Base-by-base conservation (phyloP, 225 moss, liverwort and hornwort species). In the Marchantia polymorpha region DNA sequence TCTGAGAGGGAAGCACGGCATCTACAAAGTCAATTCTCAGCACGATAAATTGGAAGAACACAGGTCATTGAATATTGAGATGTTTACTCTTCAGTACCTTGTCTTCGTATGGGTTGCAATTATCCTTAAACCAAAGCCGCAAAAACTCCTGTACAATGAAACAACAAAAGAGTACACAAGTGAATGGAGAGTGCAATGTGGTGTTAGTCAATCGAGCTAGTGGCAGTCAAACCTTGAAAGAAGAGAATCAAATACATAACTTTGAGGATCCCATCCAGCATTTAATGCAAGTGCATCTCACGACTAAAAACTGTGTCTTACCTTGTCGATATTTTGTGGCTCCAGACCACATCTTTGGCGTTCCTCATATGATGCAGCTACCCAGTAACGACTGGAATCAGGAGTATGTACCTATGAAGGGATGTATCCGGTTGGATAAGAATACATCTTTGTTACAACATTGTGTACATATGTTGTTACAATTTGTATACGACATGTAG, bases 281-380 rank as follows among this genome's bases (percentile, higher is more conserved):
- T 51, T 27, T 20, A 0, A 60, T 59, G 46, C 46, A 77, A 51
- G 39, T 11, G 14, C 4, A n/a, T 17, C 50, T 39, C 39, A 39
- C 39, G 39, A 39, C 39, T 65, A 1, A 47, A 47, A 50, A 9
- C 25, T 69, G 20, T 39, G 27, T 30, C 71, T 60, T 14, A 94
- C 99, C 99, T 99, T 99, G 80, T 99, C 95, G 83, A 99, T 93
- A 52, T 91, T 99, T 77, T 95, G 92, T 77, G 99, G 95, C 83
- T 99, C 99, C 59, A 91, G 80, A 74, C 93, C 95, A 81, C 85
- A 80, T 50, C 90, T 90, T 39, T 95, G 93, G 50, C 90, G 87
- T 76, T 93, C 93, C 80, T 95, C 90, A 26, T 93, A 99, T 17
- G 99, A 92, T 27, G 92, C 80, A 82, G 93, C 92, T 74, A 99